Conservation (phyloP, 768 basidiomycete genomes). For the Lentinula boryana region DNA sequence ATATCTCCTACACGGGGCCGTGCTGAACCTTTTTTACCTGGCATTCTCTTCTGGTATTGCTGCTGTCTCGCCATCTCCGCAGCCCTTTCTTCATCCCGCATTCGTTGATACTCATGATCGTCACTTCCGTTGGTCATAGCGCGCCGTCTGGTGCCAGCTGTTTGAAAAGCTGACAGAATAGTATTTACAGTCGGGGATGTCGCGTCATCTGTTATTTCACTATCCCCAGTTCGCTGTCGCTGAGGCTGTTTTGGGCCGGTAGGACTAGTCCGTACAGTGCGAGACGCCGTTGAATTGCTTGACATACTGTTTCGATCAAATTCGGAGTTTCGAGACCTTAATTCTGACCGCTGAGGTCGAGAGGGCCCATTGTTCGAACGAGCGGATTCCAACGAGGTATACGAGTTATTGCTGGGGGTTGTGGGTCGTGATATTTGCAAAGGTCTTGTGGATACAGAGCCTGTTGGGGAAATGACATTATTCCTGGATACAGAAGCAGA, state of each 20-base stretch:
- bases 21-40: conserved; percentile 46
- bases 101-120: conserved; percentile 50
- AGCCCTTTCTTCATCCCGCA: conserved; percentile 56
- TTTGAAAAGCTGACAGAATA: conserved; percentile 67
- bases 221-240: conserved; percentile 12
- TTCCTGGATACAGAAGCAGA: conserved; percentile 36
- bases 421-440: conserved; percentile 57
- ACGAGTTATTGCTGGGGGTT: conserved; percentile 40
- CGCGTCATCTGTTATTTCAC: conserved; percentile 20
- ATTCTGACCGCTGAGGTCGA: conserved; percentile 64
- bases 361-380: conserved; percentile 38
- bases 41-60: conserved; percentile 62
- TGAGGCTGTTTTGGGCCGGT: not conserved
- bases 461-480: conserved; percentile 31
- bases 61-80: conserved; percentile 62
- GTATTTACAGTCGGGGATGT: conserved; percentile 43
- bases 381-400: conserved; percentile 8
- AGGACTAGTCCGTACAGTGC: conserved; percentile 24
- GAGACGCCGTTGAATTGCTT: conserved; percentile 10
- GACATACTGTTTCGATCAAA: conserved; percentile 24
- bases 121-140: conserved; percentile 45
- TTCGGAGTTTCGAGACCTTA: conserved; percentile 51
- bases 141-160: conserved; percentile 53
- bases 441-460: conserved; percentile 40
- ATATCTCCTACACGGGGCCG: conserved; percentile 72